These are phyloP conservation scores for Geotrichum aggregatum DNA, from an alignment of 1,139 yeast genomes.

Conservation along the genomic window DNA sequence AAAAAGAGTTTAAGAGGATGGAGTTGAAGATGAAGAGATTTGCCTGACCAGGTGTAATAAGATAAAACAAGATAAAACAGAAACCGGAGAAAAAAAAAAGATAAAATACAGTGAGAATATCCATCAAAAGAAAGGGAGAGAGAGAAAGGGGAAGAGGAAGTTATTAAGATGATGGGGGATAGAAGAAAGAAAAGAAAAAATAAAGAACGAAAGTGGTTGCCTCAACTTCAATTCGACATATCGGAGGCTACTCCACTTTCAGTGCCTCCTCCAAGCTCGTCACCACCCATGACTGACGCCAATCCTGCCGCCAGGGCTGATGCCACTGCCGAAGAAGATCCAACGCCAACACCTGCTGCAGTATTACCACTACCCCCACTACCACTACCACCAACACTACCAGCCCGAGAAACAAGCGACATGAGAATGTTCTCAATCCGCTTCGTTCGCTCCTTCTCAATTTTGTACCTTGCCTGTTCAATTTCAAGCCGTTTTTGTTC, in stretches of 20 bases:
- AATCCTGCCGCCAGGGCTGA: too few species aligned
- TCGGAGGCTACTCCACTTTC: constrained; percentile 6
- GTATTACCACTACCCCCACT: too few species aligned
- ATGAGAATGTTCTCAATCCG: constrained; percentile 15
- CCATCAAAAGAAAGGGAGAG: too few species aligned
- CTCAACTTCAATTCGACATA: neutral
- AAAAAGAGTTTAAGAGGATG: neutral
- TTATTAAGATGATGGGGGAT: too few species aligned
- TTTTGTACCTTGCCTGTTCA: constrained; percentile 15
- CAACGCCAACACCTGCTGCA: too few species aligned
- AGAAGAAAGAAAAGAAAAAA: neutral
- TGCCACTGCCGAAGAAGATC: too few species aligned
- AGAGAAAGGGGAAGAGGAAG: too few species aligned
- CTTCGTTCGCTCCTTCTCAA: constrained; percentile 15
- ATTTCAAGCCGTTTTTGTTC: constrained; percentile 15
- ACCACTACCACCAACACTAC: neutral
- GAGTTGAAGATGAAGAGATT: neutral
- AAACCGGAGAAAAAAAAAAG: too few species aligned
- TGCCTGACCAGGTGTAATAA: neutral
- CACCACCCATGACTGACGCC: too few species aligned
- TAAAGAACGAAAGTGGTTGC: too few species aligned
- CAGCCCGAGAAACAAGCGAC: constrained; percentile 9
- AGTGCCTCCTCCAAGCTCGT: neutral
- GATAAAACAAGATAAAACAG: too few species aligned
- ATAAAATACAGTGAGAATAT: too few species aligned